A percentile compares a stretch with the other conserved stretches of the same genome.
These are phyloP conservation scores for Vitis cinerea DNA, from an alignment of 164 flowering plant species.

Conservation along the genomic window DNA sequence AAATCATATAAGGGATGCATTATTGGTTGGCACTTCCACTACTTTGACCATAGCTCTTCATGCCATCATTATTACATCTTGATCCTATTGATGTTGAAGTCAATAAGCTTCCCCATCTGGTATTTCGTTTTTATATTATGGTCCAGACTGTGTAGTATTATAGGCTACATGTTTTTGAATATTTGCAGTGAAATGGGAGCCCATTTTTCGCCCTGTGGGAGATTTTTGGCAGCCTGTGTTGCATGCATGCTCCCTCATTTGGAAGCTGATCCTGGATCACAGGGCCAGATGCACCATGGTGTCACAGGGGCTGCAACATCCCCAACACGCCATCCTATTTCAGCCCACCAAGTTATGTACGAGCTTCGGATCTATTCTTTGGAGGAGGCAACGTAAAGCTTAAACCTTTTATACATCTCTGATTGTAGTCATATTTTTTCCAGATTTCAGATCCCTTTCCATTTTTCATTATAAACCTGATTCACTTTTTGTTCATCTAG, in stretches of 20 bases:
- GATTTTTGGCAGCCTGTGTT: constrained; percentile 96
- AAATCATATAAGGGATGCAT: background rate
- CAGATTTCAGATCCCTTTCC: background rate
- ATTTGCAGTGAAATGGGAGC: constrained; percentile 98
- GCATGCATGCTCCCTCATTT: constrained; percentile 79
- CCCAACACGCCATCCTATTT: constrained; percentile 94
- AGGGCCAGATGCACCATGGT: constrained; percentile 51
- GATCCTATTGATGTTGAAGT: background rate
- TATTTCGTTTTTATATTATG: background rate
- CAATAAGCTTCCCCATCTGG: background rate
- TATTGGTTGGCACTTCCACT: background rate
- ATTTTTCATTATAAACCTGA: background rate
- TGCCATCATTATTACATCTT: background rate
- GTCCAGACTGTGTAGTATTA: background rate
- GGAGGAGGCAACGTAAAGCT: constrained; percentile 86
- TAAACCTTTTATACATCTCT: constrained; percentile 1
- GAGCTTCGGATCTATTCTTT: constrained; percentile 97
- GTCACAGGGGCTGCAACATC: constrained; percentile 66
- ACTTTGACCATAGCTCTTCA: background rate
- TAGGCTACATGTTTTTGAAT: background rate
- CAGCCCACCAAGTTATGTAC: constrained; percentile 87
- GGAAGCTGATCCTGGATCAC: constrained; percentile 83
- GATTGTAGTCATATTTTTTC: background rate
- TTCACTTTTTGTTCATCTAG: constrained; percentile 31
- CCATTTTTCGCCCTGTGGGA: constrained; percentile 99